These are phyloP conservation scores for Starmera dryadoides DNA, from an alignment of 805 yeast species.

Conservation along the genomic window DNA sequence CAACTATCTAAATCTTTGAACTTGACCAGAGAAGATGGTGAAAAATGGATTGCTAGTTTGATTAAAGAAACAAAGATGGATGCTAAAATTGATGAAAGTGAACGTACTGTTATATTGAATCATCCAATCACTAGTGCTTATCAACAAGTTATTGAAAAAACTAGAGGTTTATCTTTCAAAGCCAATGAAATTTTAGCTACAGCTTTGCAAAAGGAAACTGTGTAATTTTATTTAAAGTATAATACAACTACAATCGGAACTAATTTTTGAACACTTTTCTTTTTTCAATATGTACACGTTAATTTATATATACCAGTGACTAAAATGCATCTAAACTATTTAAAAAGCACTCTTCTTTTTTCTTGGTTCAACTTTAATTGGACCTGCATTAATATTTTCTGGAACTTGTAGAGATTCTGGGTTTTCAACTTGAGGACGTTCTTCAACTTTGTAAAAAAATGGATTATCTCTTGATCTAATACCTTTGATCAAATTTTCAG, in stretches of 20 bases:
- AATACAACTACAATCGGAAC: not conserved
- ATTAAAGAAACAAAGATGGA: slow-evolving; percentile 43
- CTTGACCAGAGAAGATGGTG: slow-evolving; percentile 38
- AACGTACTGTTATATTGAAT: slow-evolving; percentile 45
- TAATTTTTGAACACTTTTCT: too few relatives aligned
- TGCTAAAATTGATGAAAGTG: slow-evolving; percentile 46
- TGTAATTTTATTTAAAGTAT: not conserved
- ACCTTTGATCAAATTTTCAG: slow-evolving; percentile 1
- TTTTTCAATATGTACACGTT: too few relatives aligned
- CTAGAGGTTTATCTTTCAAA: slow-evolving; percentile 57
- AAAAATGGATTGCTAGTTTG: slow-evolving; percentile 43
- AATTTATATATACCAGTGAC: too few relatives aligned
- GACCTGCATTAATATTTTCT: not conserved
- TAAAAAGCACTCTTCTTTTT: not conserved
- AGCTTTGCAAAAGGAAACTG: slow-evolving; percentile 26
- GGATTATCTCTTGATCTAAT: not conserved
- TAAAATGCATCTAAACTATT: too few relatives aligned
- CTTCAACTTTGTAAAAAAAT: not conserved
- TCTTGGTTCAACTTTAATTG: not conserved
- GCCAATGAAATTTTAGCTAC: slow-evolving; percentile 49
- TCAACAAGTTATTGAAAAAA: slow-evolving; percentile 62
- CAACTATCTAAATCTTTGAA: slow-evolving; percentile 38
- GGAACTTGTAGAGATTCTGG: not conserved
- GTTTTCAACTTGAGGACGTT: not conserved
- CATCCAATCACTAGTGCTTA: slow-evolving; percentile 49